Conservation (phyloP, 2,329 filamentous ascomycete species). For the Trichophyton verrucosum region DNA sequence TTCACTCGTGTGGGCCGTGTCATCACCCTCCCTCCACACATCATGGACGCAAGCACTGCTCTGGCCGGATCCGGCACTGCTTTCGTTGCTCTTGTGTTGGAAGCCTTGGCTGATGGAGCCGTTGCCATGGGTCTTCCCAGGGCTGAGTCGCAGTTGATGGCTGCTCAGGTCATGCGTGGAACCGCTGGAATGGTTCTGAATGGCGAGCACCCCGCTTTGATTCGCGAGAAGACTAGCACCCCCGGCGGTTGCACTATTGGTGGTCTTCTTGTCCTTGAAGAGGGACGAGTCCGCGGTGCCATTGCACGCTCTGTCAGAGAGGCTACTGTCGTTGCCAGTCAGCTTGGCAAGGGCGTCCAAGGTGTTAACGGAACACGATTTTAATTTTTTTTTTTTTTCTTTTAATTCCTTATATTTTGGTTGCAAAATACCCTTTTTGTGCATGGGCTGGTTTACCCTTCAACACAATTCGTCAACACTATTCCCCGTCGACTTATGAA, state of each 20-base stretch:
- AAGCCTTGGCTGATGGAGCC: constrained; percentile 49
- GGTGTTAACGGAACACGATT: constrained; percentile 36
- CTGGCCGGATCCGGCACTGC: constrained; percentile 51
- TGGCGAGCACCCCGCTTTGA: constrained; percentile 47
- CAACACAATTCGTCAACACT: background rate
- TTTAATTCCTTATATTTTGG: background rate
- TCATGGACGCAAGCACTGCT: constrained; percentile 47
- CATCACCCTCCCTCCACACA: constrained; percentile 38
- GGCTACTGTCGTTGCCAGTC: constrained; percentile 46
- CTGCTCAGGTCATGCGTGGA: constrained; percentile 50
- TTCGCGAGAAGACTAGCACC: constrained; percentile 49
- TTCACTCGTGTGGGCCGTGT: constrained; percentile 41
- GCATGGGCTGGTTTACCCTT: background rate
- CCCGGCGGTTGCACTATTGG: constrained; percentile 53
- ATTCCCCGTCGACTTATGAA: background rate
- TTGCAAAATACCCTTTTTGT: background rate
- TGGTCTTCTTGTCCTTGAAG: constrained; percentile 48
- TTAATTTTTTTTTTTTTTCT: background rate
- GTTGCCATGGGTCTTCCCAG: constrained; percentile 51
- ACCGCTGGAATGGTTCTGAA: constrained; percentile 46
- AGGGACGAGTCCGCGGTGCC: constrained; percentile 42
- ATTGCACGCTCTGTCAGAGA: constrained; percentile 46
- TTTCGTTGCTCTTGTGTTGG: constrained; percentile 48
- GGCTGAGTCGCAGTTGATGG: constrained; percentile 48
- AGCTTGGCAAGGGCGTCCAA: constrained; percentile 43